Evolutionary conservation across 208 protist genomes (phyloP).

Genomic region (Novymonas esmeraldas): DNA sequence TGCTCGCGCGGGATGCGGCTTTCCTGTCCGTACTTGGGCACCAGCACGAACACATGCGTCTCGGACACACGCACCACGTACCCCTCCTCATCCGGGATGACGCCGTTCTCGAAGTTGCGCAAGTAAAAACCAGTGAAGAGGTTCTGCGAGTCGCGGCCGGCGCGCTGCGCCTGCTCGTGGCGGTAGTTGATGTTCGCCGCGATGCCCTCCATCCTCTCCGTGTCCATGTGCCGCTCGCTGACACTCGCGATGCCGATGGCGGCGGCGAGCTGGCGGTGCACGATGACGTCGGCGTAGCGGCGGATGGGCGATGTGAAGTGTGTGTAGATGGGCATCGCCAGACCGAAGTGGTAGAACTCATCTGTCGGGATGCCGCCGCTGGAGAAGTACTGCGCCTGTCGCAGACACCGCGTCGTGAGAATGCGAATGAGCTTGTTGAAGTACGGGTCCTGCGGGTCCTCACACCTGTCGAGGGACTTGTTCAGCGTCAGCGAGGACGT

Average conservation of each 20-base stretch:
- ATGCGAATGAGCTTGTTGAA: constrained; percentile 94
- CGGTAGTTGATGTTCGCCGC: constrained; percentile 92
- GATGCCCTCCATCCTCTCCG: constrained; percentile 73
- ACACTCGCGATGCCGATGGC: constrained; percentile 67
- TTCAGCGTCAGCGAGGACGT: constrained; percentile 85
- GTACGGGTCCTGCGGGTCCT: constrained; percentile 79
- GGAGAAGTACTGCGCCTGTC: constrained; percentile 94
- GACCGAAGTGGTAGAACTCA: constrained; percentile 93
- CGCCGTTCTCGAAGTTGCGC: constrained; percentile 66
- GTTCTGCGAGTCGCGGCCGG: constrained; percentile 90
- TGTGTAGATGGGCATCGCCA: constrained; percentile 95
- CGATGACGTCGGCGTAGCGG: constrained; percentile 94
- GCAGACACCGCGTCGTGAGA: constrained; percentile 91
- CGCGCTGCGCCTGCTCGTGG: constrained; percentile 92
- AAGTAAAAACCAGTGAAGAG: constrained; percentile 93
- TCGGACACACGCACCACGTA: constrained; percentile 85
- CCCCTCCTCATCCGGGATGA: constrained; percentile 82
- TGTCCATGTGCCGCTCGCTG: constrained; percentile 54
- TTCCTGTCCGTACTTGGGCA: constrained; percentile 91
- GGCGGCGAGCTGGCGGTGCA: constrained; percentile 92
- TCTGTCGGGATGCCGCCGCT: constrained; percentile 79
- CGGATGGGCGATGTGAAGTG: constrained; percentile 97
- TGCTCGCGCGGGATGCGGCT: constrained; percentile 79
- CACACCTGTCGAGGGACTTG: constrained; percentile 79
- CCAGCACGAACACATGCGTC: constrained; percentile 85